Evolutionary conservation across 106 monocot species (phyloP), one percentile per base, ranked within the genome.

Genomic region (Dioscorea alata): DNA sequence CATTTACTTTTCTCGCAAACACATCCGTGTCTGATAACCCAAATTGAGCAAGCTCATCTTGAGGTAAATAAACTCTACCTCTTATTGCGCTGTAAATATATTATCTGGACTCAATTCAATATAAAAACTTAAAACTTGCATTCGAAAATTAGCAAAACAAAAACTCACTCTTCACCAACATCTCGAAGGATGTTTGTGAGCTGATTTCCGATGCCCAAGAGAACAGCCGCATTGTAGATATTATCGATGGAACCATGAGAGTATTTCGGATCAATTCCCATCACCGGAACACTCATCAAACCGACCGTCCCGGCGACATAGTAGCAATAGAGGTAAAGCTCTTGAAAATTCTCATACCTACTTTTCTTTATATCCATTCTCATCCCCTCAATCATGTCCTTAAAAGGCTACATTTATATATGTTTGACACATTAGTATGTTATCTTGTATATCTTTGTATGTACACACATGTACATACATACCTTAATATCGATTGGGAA

Each of bases 11-110:
- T 35, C 64, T 21, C 0, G 34, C 18, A 23, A 64, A 17, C 1
- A 64, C 48, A 19, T 64, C 48, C 1, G 16, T 19, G 5, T 64
- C 64, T 19, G 64, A 64, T 8, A 64, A n/a, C 7, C 64, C 64
- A 4, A 48, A 35, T 16, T 42, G 17, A 8, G 15, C 64, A 9
- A 81, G 76, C 48, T 81, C 81, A 18, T 76, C 81, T 56, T 68
- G 81, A 33, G 81, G 81, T 2, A 81, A 68, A 17, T 81, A 81
- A 20, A 81, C 57, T 59, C 81, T 76, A 33, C 81, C 81, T 31
- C 81, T 76, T 16, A 61, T 51, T 1, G 75, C 76, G 68, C 81
- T 81, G 67, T 59, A 59, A 15, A 58, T 58, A 20, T 8, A 58
- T 20, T 58, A n/a, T 58, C 7, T 8, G 19, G 2, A 13, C 8